These are phyloP conservation scores for Microstegium vimineum DNA, from an alignment of 176 grass and related monocot genomes.

Conservation along the genomic window DNA sequence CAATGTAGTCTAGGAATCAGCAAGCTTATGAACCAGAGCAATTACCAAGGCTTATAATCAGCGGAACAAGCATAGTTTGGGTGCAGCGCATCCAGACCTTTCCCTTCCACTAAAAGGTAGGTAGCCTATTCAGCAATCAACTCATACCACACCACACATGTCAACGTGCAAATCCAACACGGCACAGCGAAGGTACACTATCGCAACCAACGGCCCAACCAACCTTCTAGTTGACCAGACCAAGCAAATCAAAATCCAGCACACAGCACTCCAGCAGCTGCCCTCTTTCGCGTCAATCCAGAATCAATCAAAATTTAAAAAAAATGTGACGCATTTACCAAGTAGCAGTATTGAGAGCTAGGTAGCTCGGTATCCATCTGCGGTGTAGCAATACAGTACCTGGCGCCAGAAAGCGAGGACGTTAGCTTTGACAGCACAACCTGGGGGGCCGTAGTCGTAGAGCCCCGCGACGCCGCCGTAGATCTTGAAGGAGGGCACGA, in stretches of 20 bases:
- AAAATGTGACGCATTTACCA: not conserved
- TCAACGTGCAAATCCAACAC: constrained; percentile 14
- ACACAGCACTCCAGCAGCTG: not conserved
- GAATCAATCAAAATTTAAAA: not conserved
- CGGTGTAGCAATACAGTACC: constrained; percentile 34
- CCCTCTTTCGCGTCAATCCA: not conserved
- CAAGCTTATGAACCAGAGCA: not conserved
- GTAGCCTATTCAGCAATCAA: not conserved
- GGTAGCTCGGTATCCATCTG: not conserved
- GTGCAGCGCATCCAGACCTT: not conserved
- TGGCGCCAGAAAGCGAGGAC: constrained; percentile 86
- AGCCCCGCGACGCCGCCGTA: constrained; percentile 89
- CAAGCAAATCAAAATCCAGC: not conserved
- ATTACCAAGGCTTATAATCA: not conserved
- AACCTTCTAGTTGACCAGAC: not conserved
- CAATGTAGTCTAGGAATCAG: not conserved
- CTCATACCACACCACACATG: not conserved
- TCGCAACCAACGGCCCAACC: constrained; percentile 7
- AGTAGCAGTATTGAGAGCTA: not conserved
- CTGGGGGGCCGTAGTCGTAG: constrained; percentile 84
- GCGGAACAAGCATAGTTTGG: not conserved
- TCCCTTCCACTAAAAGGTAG: not conserved
- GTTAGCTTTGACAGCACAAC: constrained; percentile 82
- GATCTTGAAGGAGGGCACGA: constrained; percentile 91
- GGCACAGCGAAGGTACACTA: not conserved